Conservation (phyloP, 1,284 basidiomycete species). For the Malassezia nana region DNA sequence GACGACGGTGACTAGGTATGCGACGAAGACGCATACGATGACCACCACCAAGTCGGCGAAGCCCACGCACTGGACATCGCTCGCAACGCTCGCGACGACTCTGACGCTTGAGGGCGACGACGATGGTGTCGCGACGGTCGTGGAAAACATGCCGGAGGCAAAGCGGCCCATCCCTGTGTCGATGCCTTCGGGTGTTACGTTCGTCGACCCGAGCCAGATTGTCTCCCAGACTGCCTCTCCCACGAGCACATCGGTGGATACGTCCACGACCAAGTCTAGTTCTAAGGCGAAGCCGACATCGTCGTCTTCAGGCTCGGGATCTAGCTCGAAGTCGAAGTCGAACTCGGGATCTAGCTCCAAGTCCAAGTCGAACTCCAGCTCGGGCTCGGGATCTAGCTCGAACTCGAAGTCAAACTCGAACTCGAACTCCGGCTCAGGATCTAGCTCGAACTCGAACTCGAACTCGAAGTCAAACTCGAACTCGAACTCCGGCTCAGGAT, state of each 20-base stretch:
- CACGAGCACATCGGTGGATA: background rate
- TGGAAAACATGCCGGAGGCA: background rate
- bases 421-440: slow-evolving; percentile 2
- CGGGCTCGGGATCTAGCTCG: background rate
- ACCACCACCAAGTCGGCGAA: background rate
- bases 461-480: background rate
- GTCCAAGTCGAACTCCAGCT: background rate
- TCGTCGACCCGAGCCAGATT: background rate
- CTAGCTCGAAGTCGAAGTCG: slow-evolving; percentile 6
- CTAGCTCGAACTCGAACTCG: slow-evolving; percentile 5
- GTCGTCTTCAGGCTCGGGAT: slow-evolving; percentile 2
- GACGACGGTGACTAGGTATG: slow-evolving; percentile 1
- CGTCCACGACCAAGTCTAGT: background rate
- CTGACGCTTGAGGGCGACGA: slow-evolving; percentile 10
- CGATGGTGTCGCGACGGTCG: background rate
- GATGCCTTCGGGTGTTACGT: background rate
- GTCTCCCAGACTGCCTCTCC: background rate
- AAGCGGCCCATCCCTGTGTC: background rate
- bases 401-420: slow-evolving; percentile 6
- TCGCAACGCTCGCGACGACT: slow-evolving; percentile 1
- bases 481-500: slow-evolving; percentile 5
- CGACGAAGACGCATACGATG: background rate
- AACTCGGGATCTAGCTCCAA: slow-evolving; percentile 2
- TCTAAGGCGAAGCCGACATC: background rate
- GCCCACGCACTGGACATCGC: slow-evolving; percentile 8